A percentile compares a stretch with the other conserved stretches of the same genome.
Evolutionary conservation across 2,329 filamentous ascomycete species (phyloP).

Genomic region (Colletotrichum orbiculare): DNA sequence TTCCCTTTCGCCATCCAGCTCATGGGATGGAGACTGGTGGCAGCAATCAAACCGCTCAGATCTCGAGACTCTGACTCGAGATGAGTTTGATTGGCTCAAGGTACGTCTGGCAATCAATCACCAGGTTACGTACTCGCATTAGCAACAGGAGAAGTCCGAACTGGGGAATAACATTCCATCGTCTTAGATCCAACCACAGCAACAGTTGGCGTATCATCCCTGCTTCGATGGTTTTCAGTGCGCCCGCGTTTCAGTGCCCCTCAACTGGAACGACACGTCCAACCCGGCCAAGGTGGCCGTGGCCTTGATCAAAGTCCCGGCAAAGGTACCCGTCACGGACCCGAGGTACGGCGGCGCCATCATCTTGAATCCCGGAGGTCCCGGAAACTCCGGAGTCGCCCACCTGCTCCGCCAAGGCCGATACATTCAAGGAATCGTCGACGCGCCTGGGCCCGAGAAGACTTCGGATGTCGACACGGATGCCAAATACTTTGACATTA

Average conservation of each 20-base stretch:
- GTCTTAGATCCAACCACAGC: constrained; percentile 36
- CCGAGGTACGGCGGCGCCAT: constrained; percentile 35
- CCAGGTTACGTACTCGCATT: background rate
- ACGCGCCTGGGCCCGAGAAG: background rate
- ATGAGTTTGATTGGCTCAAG: constrained; percentile 13
- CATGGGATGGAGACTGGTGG: background rate
- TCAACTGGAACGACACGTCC: constrained; percentile 35
- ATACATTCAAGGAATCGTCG: constrained; percentile 28
- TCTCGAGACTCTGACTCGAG: background rate
- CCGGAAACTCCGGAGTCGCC: constrained; percentile 36
- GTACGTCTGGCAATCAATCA: background rate
- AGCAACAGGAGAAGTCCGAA: background rate
- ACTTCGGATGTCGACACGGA: background rate
- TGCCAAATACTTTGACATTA: constrained; percentile 50
- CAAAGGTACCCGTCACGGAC: constrained; percentile 35
- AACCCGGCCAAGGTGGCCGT: constrained; percentile 19
- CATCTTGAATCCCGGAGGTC: constrained; percentile 33
- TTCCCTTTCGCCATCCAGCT: too few species aligned
- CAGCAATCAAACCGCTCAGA: background rate
- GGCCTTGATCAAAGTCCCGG: constrained; percentile 35
- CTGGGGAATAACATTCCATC: constrained; percentile 1
- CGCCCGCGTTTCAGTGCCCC: constrained; percentile 33
- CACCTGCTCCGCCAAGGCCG: constrained; percentile 31
- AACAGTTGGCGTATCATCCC: constrained; percentile 1
- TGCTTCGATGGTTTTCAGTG: constrained; percentile 33